Evolutionary conservation across 768 basidiomycete species (phyloP), one percentile per base, ranked within the genome.

Genomic region (Tubosaeta brunneosetosa): DNA sequence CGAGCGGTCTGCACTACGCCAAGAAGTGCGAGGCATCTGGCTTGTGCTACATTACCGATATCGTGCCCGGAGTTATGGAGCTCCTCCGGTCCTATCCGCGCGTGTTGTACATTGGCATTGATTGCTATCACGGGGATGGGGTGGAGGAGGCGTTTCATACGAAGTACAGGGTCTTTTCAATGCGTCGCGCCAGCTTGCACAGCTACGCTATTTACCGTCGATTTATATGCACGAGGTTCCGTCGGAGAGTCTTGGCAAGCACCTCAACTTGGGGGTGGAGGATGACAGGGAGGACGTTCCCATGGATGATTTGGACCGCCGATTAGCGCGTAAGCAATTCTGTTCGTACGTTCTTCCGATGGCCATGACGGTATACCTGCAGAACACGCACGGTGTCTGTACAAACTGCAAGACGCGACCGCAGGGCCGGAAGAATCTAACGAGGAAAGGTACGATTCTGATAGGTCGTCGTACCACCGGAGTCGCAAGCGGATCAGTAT

Each of bases 121-220:
- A 98, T 70, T 93, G 93, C 46, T 97, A 98, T 67, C 97, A 99
- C 68, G 95, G 97, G 16, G 97, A 98, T 66, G 95, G 95, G 13
- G 97, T 98, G 32, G 97, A 99, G 62, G 97, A 98, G 66, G 97
- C 95, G 3, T 97, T 98, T 74, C 97, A 97, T 68, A 94, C 91
- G 33, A 95, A 91, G 4, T 91, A 98, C 67, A 79, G 97, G 47
- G 97, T 98, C 61, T 94, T 97, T 91, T 71, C 67, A 66, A 73
- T 45, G 71, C 81, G 52, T 65, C 86, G 40, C 75, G 81, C 43
- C 77, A 81, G 40, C 72, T 89, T 4, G 72, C 78, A 19, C 76
- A 81, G 57, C 66, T 89, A 38, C 79, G 79, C 4, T 78, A 80
- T 50, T 91, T 90, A 0, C 97, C 97, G 1, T 91, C 91, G 6